phyloP scores from a whole-genome alignment of 106 monocot species.

The Hemerocallis citrina region DNA sequence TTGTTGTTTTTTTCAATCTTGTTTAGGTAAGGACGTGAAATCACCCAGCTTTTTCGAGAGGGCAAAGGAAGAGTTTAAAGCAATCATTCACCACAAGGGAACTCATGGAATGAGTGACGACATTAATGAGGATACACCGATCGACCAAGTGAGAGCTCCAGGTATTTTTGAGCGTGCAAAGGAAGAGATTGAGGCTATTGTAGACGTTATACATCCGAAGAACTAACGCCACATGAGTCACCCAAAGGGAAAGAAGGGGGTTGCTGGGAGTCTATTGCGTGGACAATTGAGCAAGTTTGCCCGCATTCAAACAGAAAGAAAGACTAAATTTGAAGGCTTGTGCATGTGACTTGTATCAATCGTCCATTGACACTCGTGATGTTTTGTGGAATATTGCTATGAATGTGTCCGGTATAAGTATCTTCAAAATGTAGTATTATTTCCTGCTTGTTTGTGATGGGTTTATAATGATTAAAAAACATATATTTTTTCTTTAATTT shows the following conservation, averaged over 20 bases:
- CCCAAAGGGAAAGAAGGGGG: slow-evolving; percentile 12
- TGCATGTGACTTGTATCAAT: no score
- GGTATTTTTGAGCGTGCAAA: slow-evolving; percentile 65
- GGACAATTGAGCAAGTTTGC: slow-evolving; percentile 25
- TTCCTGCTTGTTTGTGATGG: no score
- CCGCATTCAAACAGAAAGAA: slow-evolving; percentile 23
- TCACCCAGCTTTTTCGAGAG: slow-evolving; percentile 32
- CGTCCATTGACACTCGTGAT: no score
- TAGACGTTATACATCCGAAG: slow-evolving; percentile 55
- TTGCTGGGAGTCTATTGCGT: slow-evolving; percentile 26
- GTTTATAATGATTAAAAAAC: no score
- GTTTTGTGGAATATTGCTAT: no score
- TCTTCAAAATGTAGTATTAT: no score
- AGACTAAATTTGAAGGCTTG: slow-evolving; percentile 25
- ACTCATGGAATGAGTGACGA: slow-evolving; percentile 64
- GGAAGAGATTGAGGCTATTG: slow-evolving; percentile 80
- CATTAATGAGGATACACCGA: slow-evolving; percentile 62
- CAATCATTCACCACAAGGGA: slow-evolving; percentile 41
- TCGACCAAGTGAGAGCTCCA: slow-evolving; percentile 61
- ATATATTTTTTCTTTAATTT: no score
- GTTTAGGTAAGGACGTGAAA: slow-evolving; percentile 9
- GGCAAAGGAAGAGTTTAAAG: slow-evolving; percentile 40
- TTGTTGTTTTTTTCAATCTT: background rate
- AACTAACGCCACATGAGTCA: slow-evolving; percentile 14
- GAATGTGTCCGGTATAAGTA: no score